phyloP scores from a whole-genome alignment of 2,329 filamentous ascomycete species.

The Pezicula carpinea region DNA sequence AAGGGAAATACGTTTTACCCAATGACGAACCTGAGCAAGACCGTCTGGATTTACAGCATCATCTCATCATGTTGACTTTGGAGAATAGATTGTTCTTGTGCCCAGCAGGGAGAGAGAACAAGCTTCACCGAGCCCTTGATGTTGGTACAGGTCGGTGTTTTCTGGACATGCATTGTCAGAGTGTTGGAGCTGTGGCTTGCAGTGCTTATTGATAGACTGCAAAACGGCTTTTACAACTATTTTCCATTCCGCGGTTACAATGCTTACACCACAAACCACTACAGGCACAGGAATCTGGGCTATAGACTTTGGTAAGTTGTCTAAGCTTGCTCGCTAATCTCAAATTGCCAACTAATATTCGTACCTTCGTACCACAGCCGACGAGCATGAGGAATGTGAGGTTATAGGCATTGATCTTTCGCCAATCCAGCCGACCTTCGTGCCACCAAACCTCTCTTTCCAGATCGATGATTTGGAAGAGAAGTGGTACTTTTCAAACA shows the following conservation, averaged over 20 bases:
- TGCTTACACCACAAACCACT: background rate
- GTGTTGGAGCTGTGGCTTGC: too few species aligned
- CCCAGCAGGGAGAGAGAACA: background rate
- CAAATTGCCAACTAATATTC: too few species aligned
- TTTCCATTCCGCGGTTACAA: background rate
- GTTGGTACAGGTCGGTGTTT: background rate
- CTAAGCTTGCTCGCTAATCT: background rate
- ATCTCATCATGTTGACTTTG: constrained; percentile 1
- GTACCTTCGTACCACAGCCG: background rate
- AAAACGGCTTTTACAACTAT: background rate
- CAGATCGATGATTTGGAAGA: constrained; percentile 52
- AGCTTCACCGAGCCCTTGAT: constrained; percentile 5
- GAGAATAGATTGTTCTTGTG: constrained; percentile 1
- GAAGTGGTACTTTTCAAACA: constrained; percentile 14
- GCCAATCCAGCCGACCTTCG: constrained; percentile 34
- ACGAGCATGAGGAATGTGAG: constrained; percentile 5
- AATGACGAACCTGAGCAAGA: constrained; percentile 4
- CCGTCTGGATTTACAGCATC: constrained; percentile 5
- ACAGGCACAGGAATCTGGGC: constrained; percentile 10
- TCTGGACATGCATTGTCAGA: too few species aligned
- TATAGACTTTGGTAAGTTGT: constrained; percentile 6
- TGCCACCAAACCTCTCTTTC: constrained; percentile 58
- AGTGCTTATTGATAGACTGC: background rate
- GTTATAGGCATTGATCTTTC: constrained; percentile 27
- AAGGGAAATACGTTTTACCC: constrained; percentile 6